Evolutionary conservation across 78 protist species (phyloP).

Genomic region (Acrasis kona): DNA sequence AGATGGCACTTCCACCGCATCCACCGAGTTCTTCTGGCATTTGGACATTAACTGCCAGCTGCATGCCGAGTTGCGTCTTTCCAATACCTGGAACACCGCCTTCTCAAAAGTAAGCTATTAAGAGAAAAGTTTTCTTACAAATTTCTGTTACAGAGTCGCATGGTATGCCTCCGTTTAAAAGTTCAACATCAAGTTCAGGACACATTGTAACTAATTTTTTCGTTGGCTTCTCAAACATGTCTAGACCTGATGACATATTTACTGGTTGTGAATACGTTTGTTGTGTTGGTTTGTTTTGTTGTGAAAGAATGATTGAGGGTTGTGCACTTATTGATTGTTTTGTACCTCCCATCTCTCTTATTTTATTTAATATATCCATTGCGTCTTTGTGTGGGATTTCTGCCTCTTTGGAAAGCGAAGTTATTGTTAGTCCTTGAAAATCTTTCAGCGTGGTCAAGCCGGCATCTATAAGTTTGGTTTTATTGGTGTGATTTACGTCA

Average conservation of each 20-base stretch:
- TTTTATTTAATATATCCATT: neutral
- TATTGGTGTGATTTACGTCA: no score
- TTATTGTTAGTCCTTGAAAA: neutral
- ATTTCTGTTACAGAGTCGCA: neutral
- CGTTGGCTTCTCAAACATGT: neutral
- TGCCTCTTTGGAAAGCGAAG: neutral
- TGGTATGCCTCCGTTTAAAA: neutral
- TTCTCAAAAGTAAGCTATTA: neutral
- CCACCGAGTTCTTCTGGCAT: constrained; percentile 16
- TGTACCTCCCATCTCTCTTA: neutral
- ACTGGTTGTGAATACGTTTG: no score
- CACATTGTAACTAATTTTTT: neutral
- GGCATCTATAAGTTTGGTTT: no score
- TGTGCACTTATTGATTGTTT: neutral
- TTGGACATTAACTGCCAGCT: constrained; percentile 20
- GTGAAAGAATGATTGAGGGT: no score
- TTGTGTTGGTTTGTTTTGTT: no score
- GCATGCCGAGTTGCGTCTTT: constrained; percentile 37
- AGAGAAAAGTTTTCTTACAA: neutral
- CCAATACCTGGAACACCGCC: constrained; percentile 44
- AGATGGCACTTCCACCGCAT: constrained; percentile 18
- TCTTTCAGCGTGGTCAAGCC: no score
- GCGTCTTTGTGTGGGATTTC: neutral
- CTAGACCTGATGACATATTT: neutral
- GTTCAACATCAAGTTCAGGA: neutral